Percentiles rank a stretch among this genome's conserved stretches.
phyloP scores from a whole-genome alignment of 768 basidiomycete genomes.

The Lentinula guzmanii region DNA sequence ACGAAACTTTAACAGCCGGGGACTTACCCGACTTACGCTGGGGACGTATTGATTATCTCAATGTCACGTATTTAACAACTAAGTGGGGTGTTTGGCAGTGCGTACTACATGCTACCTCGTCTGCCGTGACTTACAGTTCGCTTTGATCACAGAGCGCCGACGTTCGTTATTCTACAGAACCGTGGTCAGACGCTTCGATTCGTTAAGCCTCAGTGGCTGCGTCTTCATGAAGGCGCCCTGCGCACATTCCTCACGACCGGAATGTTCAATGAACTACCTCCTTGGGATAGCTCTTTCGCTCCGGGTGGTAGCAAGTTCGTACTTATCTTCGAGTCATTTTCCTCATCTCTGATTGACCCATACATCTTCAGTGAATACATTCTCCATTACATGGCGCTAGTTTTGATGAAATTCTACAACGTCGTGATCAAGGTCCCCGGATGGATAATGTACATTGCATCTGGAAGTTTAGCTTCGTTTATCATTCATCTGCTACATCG shows the following conservation, averaged over 20 bases:
- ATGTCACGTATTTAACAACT: conserved; percentile 77
- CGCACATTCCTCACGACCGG: conserved; percentile 63
- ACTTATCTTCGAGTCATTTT: neutral
- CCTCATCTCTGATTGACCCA: neutral
- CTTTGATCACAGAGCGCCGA: conserved; percentile 55
- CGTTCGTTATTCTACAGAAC: conserved; percentile 63
- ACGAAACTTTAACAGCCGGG: conserved; percentile 48
- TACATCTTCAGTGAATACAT: conserved; percentile 52
- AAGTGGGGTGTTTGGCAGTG: conserved; percentile 86
- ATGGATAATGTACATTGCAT: conserved; percentile 62
- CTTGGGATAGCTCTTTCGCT: conserved; percentile 64
- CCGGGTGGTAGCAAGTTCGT: conserved; percentile 72
- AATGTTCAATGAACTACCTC: conserved; percentile 52
- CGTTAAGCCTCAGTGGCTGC: conserved; percentile 58
- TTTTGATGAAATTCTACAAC: conserved; percentile 47
- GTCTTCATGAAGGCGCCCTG: conserved; percentile 52
- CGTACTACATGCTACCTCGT: conserved; percentile 19
- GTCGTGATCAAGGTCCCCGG: conserved; percentile 52
- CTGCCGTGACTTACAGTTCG: conserved; percentile 1
- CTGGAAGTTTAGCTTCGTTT: conserved; percentile 63
- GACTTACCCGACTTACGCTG: conserved; percentile 72
- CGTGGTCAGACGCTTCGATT: conserved; percentile 80
- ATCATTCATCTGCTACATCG: conserved; percentile 62
- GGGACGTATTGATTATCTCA: conserved; percentile 84
- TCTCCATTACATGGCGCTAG: conserved; percentile 51